Conservation (phyloP, 1,284 basidiomycete species). For the Agroathelia rolfsii region DNA sequence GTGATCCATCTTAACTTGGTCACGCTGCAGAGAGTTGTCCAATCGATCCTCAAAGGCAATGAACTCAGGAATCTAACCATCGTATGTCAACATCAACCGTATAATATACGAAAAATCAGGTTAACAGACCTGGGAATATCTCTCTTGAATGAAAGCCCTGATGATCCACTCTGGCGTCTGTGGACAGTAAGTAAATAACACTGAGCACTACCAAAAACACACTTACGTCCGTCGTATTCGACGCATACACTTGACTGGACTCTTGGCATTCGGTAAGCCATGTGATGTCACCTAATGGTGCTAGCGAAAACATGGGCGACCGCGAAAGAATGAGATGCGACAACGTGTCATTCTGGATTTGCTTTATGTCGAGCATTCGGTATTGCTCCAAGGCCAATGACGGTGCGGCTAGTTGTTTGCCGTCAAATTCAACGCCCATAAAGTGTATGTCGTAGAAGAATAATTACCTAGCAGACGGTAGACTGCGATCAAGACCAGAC, state of each 20-base stretch:
- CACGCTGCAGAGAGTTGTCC: constrained; percentile 72
- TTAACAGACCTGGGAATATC: constrained; percentile 59
- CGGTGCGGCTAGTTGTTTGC: constrained; percentile 42
- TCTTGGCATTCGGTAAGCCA: constrained; percentile 65
- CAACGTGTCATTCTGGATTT: constrained; percentile 78
- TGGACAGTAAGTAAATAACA: constrained; percentile 4
- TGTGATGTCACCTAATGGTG: constrained; percentile 60
- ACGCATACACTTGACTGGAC: constrained; percentile 68
- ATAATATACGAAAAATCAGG: constrained; percentile 1
- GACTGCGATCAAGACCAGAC: constrained; percentile 66
- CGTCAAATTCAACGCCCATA: constrained; percentile 3
- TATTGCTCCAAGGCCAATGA: constrained; percentile 69
- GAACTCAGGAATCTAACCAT: constrained; percentile 70
- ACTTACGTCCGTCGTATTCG: constrained; percentile 63
- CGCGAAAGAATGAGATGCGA: constrained; percentile 73
- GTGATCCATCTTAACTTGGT: constrained; percentile 70
- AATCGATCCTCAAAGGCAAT: constrained; percentile 67
- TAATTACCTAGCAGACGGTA: constrained; percentile 66
- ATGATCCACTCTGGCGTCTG: constrained; percentile 74
- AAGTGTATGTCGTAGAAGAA: constrained; percentile 3
- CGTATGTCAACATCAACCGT: constrained; percentile 3
- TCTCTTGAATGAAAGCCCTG: constrained; percentile 66
- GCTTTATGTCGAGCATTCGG: constrained; percentile 63
- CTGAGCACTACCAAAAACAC: constrained; percentile 3
- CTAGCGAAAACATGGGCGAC: constrained; percentile 70